A percentile compares a stretch with the other conserved stretches of the same genome.
phyloP scores from a whole-genome alignment of 345 rosid species.

The Populus euphratica region DNA sequence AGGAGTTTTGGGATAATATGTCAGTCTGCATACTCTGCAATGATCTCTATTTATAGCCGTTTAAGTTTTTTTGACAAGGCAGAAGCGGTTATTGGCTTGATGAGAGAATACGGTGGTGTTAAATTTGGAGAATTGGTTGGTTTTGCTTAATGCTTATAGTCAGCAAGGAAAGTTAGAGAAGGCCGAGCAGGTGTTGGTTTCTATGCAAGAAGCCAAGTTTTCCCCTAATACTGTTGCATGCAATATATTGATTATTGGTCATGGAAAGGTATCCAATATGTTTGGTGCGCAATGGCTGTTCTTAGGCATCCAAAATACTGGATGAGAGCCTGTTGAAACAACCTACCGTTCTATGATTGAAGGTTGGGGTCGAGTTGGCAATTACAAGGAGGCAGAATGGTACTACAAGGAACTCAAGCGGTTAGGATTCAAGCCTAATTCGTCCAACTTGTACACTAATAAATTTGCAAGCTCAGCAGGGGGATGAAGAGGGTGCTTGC shows the following conservation, averaged over 20 bases:
- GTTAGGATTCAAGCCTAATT: slow-evolving; percentile 67
- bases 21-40: slow-evolving; percentile 80
- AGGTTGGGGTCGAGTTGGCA: slow-evolving; percentile 83
- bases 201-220: slow-evolving; percentile 57
- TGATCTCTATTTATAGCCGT: slow-evolving; percentile 84
- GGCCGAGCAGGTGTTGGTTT: slow-evolving; percentile 54
- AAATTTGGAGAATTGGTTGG: slow-evolving; percentile 77
- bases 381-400: slow-evolving; percentile 45
- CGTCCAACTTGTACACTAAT: slow-evolving; percentile 78
- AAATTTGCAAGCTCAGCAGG: slow-evolving; percentile 66
- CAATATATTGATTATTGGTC: slow-evolving; percentile 76
- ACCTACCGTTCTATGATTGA: slow-evolving; percentile 87
- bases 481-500: slow-evolving; percentile 60
- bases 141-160: slow-evolving; percentile 75
- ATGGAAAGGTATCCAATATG: slow-evolving; percentile 71
- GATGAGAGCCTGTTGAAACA: slow-evolving; percentile 74
- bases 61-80: slow-evolving; percentile 67
- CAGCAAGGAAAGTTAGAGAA: slow-evolving; percentile 74
- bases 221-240: slow-evolving; percentile 61
- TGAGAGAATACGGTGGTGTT: slow-evolving; percentile 49
- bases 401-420: slow-evolving; percentile 58
- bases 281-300: slow-evolving; percentile 60
- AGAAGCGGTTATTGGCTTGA: slow-evolving; percentile 54
- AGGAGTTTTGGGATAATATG: slow-evolving; percentile 59
- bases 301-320: slow-evolving; percentile 37